Base-by-base conservation (phyloP, 2,329 filamentous ascomycete species). In the Zopfia rhizophila region DNA sequence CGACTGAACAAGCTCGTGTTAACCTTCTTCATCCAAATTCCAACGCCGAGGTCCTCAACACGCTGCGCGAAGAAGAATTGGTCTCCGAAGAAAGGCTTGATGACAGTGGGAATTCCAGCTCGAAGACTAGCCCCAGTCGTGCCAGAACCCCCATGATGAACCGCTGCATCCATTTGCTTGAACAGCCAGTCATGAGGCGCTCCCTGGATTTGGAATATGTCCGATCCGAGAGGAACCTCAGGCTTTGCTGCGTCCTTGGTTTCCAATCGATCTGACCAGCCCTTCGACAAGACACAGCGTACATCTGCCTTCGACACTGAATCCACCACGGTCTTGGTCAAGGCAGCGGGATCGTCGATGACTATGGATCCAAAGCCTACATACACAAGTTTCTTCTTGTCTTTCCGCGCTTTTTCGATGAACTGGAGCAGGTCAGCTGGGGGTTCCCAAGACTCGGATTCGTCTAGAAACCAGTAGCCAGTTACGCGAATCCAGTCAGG, bases 131-230 rank as follows among this genome's bases (percentile, higher is more conserved):
- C 94, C 2, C 94, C 94, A 0, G 94, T 99, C 0, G 94, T 99
- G 2, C 94, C 94, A 4, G 91, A 90, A 4, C 94, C 94, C 35
- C 94, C 94, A 65, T 99, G 94, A 68, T 99, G 94, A 6, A 90
- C 91, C 3, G 90, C 93, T 4, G 93, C 94, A 65, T 99, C 94
- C 45, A 99, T 90, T 66, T 96, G 92, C 27, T 79, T 81, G 73
- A 99, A 99, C 2, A 99, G 79, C 94, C 94, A 99, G 74, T 97
- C 94, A 63, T 99, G 94, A 0, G 94, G 94, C 2, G 90, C 92
- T 7, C 90, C 86, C 64, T 92, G 89, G 69, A 99, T 97, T 68
- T 89, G 86, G 64, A 89, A 83, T 32, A 99, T 95, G 60, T 93
- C 90, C 0, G 85, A 75, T 1, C 94, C 90, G 0, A 95, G 74